Evolutionary conservation across 2,329 filamentous ascomycete genomes (phyloP).

Genomic region (Colletotrichum nymphaeae): DNA sequence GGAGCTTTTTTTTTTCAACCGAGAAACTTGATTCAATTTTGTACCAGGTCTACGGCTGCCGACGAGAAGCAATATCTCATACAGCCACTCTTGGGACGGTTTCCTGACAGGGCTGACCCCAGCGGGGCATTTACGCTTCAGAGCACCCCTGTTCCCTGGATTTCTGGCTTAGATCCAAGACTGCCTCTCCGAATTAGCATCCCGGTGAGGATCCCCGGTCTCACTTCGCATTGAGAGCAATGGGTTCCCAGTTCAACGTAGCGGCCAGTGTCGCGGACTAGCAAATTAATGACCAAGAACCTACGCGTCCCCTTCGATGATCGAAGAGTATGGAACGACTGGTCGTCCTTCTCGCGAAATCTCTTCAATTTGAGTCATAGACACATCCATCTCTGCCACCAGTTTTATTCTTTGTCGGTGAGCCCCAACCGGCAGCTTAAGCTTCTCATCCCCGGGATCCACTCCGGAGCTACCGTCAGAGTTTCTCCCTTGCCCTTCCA

Average conservation of each 20-base stretch:
- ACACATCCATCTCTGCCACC: not conserved
- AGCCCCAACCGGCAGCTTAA: constrained; percentile 27
- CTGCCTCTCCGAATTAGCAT: constrained; percentile 28
- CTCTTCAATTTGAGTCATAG: constrained; percentile 17
- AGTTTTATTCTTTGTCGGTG: constrained; percentile 31
- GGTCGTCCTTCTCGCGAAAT: constrained; percentile 3
- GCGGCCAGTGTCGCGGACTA: constrained; percentile 8
- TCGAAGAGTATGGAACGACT: constrained; percentile 9
- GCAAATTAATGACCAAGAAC: constrained; percentile 3
- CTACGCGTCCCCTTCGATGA: constrained; percentile 16
- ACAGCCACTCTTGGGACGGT: constrained; percentile 18
- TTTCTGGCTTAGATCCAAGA: constrained; percentile 23
- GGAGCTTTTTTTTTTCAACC: not conserved
- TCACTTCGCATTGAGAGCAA: constrained; percentile 23
- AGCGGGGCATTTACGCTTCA: constrained; percentile 31
- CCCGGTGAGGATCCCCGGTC: constrained; percentile 37
- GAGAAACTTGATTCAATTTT: constrained; percentile 23
- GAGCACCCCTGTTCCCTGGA: constrained; percentile 33
- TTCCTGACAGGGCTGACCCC: constrained; percentile 36
- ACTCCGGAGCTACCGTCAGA: constrained; percentile 28
- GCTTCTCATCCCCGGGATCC: constrained; percentile 31
- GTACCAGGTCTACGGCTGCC: constrained; percentile 34
- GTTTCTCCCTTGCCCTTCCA: constrained; percentile 26
- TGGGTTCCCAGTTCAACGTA: constrained; percentile 29
- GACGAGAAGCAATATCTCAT: constrained; percentile 22